Base-by-base conservation (phyloP, 2,329 filamentous ascomycete genomes). In the Calonectria pauciramosa region DNA sequence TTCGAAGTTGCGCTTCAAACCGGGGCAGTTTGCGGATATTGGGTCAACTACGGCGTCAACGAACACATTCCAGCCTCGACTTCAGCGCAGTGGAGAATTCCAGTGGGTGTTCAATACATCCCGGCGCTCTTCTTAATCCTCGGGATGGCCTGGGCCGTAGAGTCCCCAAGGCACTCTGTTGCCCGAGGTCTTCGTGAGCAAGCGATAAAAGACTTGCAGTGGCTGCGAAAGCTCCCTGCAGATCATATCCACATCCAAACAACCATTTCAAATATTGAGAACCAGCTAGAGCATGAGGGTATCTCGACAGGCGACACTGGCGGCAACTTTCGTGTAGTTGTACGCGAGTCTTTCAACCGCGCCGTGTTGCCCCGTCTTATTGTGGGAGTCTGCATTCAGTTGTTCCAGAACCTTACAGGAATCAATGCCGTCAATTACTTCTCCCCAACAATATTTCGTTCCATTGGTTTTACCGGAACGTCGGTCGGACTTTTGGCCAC, bases 381-480 rank as follows among this genome's bases (percentile, higher is more conserved):
- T 90, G 86, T 85, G 89, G 92, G 82, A 91, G 91, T 79, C 87
- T 89, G n/a, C 38, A 70, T 77, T 26, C 72, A 72, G 52, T 51
- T 78, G 36, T 73, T 78, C 34, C 76, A 77, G 34, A 78, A 78
- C 44, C 68, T 72, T 9, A 88, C 86, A 1, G 91, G 91, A 1
- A 92, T 92, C 82, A 93, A 93, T 79, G 91, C 91, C 6, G 90
- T 92, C 82, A 93, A 93, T 84, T 93, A 93, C 82, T 92, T 91
- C 81, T 88, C 87, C 0, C 91, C 92, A 0, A 91, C 89, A 1
- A 90, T 94, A n/a, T 94, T 94, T 86, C 86, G 87, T 75, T 90
- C 88, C 23, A 90, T 94, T 54, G 92, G 92, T 30, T 87, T 94
- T 68, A 86, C 80, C 1, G 91, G 91, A 5, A 90, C 90, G 5